Percentiles rank a stretch among this genome's conserved stretches.
phyloP scores from a whole-genome alignment of 495 filamentous ascomycete species.

The Hypoxylon crocopeplum region DNA sequence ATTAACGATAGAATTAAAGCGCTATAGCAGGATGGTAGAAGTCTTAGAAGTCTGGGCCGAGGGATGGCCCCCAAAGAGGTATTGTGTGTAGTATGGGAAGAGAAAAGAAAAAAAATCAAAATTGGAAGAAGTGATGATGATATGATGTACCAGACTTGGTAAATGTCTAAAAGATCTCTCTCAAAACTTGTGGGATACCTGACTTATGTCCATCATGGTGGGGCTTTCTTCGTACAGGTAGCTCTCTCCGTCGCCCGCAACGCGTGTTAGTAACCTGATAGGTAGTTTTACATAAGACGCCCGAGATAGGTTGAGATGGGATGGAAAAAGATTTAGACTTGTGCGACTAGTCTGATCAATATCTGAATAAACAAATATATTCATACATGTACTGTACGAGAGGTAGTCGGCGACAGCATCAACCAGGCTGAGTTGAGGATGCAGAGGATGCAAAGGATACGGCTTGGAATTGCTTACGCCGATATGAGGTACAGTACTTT shows the following conservation, averaged over 20 bases:
- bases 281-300: background rate
- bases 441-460: no score
- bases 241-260: constrained; percentile 14
- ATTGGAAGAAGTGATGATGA: constrained; percentile 39
- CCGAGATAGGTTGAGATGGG: no score
- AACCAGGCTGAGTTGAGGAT: constrained; percentile 2
- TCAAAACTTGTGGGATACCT: constrained; percentile 34
- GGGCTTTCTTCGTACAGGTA: constrained; percentile 20
- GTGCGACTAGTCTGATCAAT: background rate
- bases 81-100: background rate
- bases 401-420: background rate
- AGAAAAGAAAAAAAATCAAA: constrained; percentile 27
- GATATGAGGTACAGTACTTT: no score
- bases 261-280: background rate
- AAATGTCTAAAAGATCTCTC: constrained; percentile 31
- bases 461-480: no score
- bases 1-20: constrained; percentile 14
- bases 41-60: constrained; percentile 28
- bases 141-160: constrained; percentile 33
- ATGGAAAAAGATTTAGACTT: background rate
- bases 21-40: constrained; percentile 3
- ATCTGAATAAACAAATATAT: no score
- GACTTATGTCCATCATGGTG: constrained; percentile 39
- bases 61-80: constrained; percentile 28
- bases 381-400: no score